phyloP scores from a whole-genome alignment of 2,329 filamentous ascomycete species.

The Cercospora zeina region DNA sequence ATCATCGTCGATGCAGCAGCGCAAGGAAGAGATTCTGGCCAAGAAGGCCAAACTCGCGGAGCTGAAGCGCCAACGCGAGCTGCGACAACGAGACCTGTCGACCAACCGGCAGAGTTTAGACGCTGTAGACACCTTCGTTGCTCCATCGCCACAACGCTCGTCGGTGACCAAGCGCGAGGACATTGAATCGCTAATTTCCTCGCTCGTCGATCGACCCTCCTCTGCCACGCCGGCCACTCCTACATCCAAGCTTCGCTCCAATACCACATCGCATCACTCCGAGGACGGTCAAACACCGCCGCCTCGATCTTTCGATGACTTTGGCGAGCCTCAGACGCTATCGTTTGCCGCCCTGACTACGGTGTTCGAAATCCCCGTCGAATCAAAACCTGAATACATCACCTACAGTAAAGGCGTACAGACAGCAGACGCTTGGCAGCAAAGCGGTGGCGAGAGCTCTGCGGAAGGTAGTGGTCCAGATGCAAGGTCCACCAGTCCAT shows the following conservation, averaged over 20 bases:
- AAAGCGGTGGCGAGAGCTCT: constrained; percentile 45
- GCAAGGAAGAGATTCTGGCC: constrained; percentile 91
- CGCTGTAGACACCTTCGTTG: constrained; percentile 68
- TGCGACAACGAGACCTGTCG: constrained; percentile 74
- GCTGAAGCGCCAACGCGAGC: constrained; percentile 86
- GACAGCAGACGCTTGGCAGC: constrained; percentile 71
- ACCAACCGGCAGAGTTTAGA: constrained; percentile 67
- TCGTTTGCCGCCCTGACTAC: constrained; percentile 72
- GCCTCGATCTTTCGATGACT: constrained; percentile 36
- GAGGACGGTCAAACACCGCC: constrained; percentile 37
- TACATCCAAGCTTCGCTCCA: constrained; percentile 33
- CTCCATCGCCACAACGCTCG: constrained; percentile 68
- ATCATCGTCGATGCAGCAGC: constrained; percentile 57
- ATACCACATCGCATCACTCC: constrained; percentile 30
- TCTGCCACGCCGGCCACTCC: constrained; percentile 35
- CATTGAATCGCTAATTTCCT: constrained; percentile 82
- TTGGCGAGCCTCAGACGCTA: constrained; percentile 65
- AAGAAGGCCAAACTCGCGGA: constrained; percentile 97
- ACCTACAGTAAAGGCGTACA: constrained; percentile 98
- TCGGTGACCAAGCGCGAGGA: constrained; percentile 64
- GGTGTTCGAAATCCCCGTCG: constrained; percentile 76
- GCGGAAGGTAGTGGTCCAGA: constrained; percentile 65
- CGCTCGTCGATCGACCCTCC: constrained; percentile 67
- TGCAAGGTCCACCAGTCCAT: constrained; percentile 51
- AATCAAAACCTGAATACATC: constrained; percentile 69